Evolutionary conservation across 805 yeast genomes (phyloP), one percentile per base, ranked within the genome.

Genomic region (Soucietia sequanensis): DNA sequence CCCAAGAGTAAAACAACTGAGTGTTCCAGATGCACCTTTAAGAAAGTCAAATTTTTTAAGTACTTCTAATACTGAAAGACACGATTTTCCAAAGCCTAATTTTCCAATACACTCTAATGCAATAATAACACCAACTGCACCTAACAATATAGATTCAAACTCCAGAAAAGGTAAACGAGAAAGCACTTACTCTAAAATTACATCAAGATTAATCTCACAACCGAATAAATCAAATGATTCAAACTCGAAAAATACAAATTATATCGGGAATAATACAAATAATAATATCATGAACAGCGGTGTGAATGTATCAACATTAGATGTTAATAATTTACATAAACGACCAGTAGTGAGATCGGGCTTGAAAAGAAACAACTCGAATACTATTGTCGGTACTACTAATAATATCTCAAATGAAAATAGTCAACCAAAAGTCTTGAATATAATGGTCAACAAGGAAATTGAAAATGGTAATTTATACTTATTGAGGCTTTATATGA

Each of bases 151-250:
- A 15, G 43, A 38, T 24, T 16, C 33, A 1, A 50, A 43, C 18
- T 21, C 24, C 12, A 60, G 59, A 37, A 54, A 58, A 31, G 41
- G 35, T 26, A 56, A 49, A 30, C 41, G 50, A 11, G 58, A 68
- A 38, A 48, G 62, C 19, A 61, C 70, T 0, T 64, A 70, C 27
- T 60, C 78, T 0, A 66, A 62, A 38, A 69, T 73, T 8, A 71
- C 76, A 1, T 72, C 78, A 7, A 54, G 79, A 32, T 54, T 74
- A 23, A 65, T 68, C 6, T 58, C 72, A 5, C 76, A 70, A 26
- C 73, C 75, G 5, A 30, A 24, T 13, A 34, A 26, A 23, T 16
- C 31, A 3, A 34, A 21, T n/a, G 19, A 27, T 27, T 31, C 14
- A 36, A 37, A 16, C 11, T 30, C 38, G 1, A 18, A 11, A 6